A percentile compares a stretch with the other conserved stretches of the same genome.
phyloP scores from a whole-genome alignment of 169 alveolate species.

The Plasmodium yoelii region DNA sequence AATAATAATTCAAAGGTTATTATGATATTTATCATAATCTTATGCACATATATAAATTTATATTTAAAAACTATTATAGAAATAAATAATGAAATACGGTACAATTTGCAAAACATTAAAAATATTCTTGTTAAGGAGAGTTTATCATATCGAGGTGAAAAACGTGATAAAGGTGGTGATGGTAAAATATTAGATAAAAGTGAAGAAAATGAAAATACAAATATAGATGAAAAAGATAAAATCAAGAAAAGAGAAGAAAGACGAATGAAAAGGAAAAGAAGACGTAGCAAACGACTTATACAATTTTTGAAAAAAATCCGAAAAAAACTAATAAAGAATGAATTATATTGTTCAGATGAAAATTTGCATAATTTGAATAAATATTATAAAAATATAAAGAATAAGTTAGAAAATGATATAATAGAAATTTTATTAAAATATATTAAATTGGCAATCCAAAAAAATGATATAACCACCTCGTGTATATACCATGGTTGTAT shows the following conservation, averaged over 20 bases:
- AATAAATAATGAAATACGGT: conserved; percentile 49
- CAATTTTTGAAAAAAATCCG: conserved; percentile 26
- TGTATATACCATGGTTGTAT: conserved; percentile 74
- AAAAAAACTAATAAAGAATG: conserved; percentile 68
- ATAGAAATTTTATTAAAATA: conserved; percentile 42
- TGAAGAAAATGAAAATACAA: neutral
- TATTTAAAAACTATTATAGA: conserved; percentile 41
- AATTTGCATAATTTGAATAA: conserved; percentile 25
- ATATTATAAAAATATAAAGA: conserved; percentile 59
- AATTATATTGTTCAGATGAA: conserved; percentile 71
- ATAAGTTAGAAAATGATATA: conserved; percentile 50
- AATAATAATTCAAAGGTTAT: conserved; percentile 22
- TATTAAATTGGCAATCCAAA: conserved; percentile 36
- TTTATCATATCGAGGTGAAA: neutral
- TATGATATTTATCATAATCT: conserved; percentile 46
- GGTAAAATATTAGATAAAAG: neutral
- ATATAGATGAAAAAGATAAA: neutral
- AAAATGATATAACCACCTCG: conserved; percentile 66
- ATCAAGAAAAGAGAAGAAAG: neutral
- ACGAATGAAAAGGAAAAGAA: neutral
- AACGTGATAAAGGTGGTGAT: too few species aligned
- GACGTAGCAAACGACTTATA: conserved; percentile 9
- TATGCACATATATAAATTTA: conserved; percentile 53
- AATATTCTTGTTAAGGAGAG: conserved; percentile 38
- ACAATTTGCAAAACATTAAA: conserved; percentile 31